phyloP scores from a whole-genome alignment of 768 basidiomycete species.

The Royoungia palumana region DNA sequence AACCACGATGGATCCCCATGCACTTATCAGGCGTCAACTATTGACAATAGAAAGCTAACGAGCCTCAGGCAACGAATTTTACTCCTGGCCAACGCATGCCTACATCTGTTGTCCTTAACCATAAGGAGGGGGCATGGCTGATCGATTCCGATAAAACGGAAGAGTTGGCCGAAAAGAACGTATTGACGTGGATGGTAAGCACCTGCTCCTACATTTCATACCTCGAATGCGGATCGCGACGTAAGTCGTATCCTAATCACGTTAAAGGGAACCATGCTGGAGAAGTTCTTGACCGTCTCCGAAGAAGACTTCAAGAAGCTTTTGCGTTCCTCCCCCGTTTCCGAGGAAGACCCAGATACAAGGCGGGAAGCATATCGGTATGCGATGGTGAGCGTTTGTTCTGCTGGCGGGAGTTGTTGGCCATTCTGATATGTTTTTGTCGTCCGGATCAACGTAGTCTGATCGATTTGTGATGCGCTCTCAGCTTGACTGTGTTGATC shows the following conservation, averaged over 20 bases:
- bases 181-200: slow-evolving; percentile 73
- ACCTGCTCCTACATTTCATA: background rate
- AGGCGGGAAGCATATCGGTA: slow-evolving; percentile 81
- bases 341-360: slow-evolving; percentile 32
- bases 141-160: slow-evolving; percentile 54
- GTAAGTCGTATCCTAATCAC: background rate
- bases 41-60: slow-evolving; percentile 1
- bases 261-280: slow-evolving; percentile 73
- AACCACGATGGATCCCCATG: too few relatives aligned
- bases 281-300: slow-evolving; percentile 78
- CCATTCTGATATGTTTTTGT: background rate
- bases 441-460: slow-evolving; percentile 26
- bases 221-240: too few relatives aligned
- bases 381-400: slow-evolving; percentile 54
- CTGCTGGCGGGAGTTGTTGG: background rate
- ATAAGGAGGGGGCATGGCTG: slow-evolving; percentile 63
- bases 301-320: slow-evolving; percentile 59
- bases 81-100: slow-evolving; percentile 80
- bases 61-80: slow-evolving; percentile 55
- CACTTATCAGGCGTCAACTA: too few relatives aligned
- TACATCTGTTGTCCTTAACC: slow-evolving; percentile 60
- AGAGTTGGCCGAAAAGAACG: slow-evolving; percentile 52
- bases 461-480: slow-evolving; percentile 82
- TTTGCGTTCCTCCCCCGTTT: slow-evolving; percentile 36
- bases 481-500: slow-evolving; percentile 86